Percentiles rank a stretch among this genome's conserved stretches.
phyloP scores from a whole-genome alignment of 495 filamentous ascomycete species.

The Viridothelium virens region DNA sequence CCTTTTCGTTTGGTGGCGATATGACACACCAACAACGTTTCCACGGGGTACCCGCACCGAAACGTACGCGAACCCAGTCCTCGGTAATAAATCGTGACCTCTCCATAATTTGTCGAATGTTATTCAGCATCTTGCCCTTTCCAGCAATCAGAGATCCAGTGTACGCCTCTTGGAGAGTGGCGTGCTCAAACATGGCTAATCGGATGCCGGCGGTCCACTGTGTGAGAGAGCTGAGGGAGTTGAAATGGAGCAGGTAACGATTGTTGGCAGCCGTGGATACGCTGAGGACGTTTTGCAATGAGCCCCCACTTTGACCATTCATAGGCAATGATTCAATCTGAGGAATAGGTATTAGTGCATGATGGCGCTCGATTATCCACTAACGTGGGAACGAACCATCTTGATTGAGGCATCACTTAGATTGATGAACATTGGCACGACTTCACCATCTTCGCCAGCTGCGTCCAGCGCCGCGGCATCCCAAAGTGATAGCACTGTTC shows the following conservation, averaged over 20 bases:
- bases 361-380: neutral
- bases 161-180: constrained; percentile 90
- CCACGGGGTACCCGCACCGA: constrained; percentile 95
- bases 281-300: constrained; percentile 87
- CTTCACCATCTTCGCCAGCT: constrained; percentile 72
- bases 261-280: constrained; percentile 93
- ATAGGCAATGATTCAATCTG: constrained; percentile 90
- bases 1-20: constrained; percentile 85
- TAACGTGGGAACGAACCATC: constrained; percentile 55
- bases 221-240: constrained; percentile 81
- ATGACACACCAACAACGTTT: constrained; percentile 94
- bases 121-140: constrained; percentile 81
- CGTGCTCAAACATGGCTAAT: constrained; percentile 89
- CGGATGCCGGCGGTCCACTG: constrained; percentile 96
- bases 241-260: constrained; percentile 91
- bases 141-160: constrained; percentile 92
- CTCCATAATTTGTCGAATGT: constrained; percentile 78
- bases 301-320: constrained; percentile 60
- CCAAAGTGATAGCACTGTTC: constrained; percentile 92
- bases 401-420: constrained; percentile 94
- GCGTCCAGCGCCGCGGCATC: constrained; percentile 89
- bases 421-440: constrained; percentile 93
- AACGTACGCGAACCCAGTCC: constrained; percentile 93
- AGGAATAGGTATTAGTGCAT: neutral
- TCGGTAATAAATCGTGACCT: constrained; percentile 65